Conservation (phyloP, 2,329 filamentous ascomycete species). For the Metarhizium anisopliae region DNA sequence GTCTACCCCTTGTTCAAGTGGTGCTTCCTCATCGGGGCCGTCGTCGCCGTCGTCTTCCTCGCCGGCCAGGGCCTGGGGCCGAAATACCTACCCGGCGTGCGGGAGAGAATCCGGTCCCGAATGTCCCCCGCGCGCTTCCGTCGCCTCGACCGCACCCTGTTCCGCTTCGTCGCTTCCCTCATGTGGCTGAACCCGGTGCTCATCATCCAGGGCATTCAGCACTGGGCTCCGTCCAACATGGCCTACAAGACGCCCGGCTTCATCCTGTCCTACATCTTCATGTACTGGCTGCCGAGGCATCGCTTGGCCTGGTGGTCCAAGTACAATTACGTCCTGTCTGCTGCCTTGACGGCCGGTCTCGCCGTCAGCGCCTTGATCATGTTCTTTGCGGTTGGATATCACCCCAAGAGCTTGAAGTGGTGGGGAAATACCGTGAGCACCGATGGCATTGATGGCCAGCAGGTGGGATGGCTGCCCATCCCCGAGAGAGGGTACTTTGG, state of each 20-base stretch:
- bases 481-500: conserved; percentile 19
- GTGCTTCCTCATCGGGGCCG: conserved; percentile 33
- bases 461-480: conserved; percentile 11
- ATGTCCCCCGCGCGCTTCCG: conserved; percentile 23
- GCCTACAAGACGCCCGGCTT: conserved; percentile 34
- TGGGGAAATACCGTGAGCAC: conserved; percentile 30
- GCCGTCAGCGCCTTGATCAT: conserved; percentile 32
- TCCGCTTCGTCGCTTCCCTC: conserved; percentile 27
- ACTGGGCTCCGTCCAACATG: conserved; percentile 34
- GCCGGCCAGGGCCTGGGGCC: conserved; percentile 10
- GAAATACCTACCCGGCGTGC: conserved; percentile 18
- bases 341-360: conserved; percentile 31
- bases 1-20: conserved; percentile 29
- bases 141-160: conserved; percentile 26
- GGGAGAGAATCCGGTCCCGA: conserved; percentile 18
- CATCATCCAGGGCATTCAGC: conserved; percentile 31
- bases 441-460: conserved; percentile 13
- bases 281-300: conserved; percentile 25
- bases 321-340: conserved; percentile 37
- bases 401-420: conserved; percentile 26
- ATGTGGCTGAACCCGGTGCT: conserved; percentile 32
- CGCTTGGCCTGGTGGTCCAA: conserved; percentile 34
- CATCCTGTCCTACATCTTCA: conserved; percentile 31
- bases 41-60: conserved; percentile 26
- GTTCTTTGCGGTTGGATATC: conserved; percentile 30